These are phyloP conservation scores for Acanthamoeba royreba DNA, from an alignment of 208 protist genomes.

Conservation along the genomic window DNA sequence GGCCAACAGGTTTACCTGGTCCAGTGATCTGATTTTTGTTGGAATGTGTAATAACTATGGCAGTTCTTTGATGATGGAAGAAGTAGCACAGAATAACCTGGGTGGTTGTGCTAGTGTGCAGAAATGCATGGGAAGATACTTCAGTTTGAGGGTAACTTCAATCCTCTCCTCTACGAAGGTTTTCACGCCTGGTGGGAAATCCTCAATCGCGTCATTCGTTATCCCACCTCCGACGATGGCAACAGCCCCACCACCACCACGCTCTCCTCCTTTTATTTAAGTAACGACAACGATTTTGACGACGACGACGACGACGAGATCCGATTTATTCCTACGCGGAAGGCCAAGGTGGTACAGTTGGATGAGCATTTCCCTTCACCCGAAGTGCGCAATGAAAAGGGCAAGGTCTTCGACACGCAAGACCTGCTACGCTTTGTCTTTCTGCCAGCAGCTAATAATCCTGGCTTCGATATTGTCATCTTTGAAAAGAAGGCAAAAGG, in stretches of 20 bases:
- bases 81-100: no score
- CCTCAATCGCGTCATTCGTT: background rate
- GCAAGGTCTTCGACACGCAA: background rate
- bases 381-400: background rate
- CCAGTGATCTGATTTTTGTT: no score
- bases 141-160: background rate
- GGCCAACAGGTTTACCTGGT: no score
- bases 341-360: background rate
- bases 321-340: background rate
- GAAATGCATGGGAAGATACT: no score
- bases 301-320: background rate
- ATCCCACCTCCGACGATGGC: no score
- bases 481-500: background rate
- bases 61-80: no score
- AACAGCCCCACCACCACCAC: no score
- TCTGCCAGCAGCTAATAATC: background rate
- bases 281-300: background rate
- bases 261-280: no score
- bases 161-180: background rate
- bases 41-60: no score
- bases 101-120: no score
- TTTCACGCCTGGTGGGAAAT: constrained; percentile 1
- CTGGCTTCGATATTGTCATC: background rate
- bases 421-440: background rate
- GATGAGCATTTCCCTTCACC: background rate